Base-by-base conservation (phyloP, 164 flowering plant genomes). In the Liriodendron chinense region DNA sequence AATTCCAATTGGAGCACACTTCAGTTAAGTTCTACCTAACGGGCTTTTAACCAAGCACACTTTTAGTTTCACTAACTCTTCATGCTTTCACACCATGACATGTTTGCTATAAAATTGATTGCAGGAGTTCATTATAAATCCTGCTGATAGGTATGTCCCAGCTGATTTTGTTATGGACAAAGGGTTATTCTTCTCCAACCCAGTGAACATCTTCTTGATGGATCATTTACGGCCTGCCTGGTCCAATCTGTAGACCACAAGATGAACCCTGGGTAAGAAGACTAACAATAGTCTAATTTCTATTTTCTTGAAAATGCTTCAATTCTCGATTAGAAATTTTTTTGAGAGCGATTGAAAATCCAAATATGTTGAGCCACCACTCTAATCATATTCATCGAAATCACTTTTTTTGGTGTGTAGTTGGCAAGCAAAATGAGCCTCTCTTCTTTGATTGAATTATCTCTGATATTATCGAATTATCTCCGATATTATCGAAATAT, bases 171-270 rank as follows among this genome's bases (percentile, higher is more conserved):
- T 88, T 12, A 90, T 87, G 1, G 76, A 83, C 50, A 71, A 61
- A 20, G 97, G 97, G 70, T 94, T 91, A 84, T 95, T 84, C 79
- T 83, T 77, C 77, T 93, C 98, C 34, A 83, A 87, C 77, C 98
- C 98, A 8, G 89, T 93, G 61, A 88, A 74, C 97, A 93, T 84
- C 84, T 87, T 59, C 84, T 93, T 53, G 98, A 95, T 79, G 98
- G 98, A 34, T 90, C 98, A 43, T 95, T 95, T 87, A 98, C 98
- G 43, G 98, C 97, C 77, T 97, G 97, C 34, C 83, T 93, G 57
- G 70, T 89, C 71, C 87, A 89, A 50, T 50, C 71, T 61, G 16
- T 67, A 14, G 66, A 67, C 8, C 69, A 67, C n/a, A 7, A 2
- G 2, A 26, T 26, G 47, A 67, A 67, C 48, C 7, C n/a, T 67